A percentile compares a stretch with the other conserved stretches of the same genome.
phyloP scores from a whole-genome alignment of 306 rosid genomes.

The Pterocarpus santalinus region DNA sequence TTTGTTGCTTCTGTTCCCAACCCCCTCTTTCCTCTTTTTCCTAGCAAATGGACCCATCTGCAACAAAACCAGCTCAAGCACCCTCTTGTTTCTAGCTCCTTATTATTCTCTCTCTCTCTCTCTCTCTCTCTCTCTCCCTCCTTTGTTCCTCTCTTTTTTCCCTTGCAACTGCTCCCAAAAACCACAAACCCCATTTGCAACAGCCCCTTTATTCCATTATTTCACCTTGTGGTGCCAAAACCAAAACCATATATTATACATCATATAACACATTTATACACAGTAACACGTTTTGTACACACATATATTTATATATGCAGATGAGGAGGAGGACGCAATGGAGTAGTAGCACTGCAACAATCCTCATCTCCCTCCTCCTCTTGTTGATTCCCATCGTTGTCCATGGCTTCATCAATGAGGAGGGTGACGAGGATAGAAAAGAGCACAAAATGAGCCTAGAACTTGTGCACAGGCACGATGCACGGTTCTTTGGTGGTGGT shows the following conservation, averaged over 20 bases:
- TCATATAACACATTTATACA: too few species aligned
- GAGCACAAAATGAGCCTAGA: conserved; percentile 48
- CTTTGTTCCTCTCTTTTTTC: too few species aligned
- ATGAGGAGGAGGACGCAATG: conserved; percentile 42
- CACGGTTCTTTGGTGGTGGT: neutral
- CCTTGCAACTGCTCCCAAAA: too few species aligned
- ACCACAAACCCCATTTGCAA: too few species aligned
- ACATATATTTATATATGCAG: neutral
- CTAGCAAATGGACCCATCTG: conserved; percentile 36
- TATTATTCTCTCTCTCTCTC: conserved; percentile 4
- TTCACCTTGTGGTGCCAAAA: too few species aligned
- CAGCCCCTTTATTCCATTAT: too few species aligned
- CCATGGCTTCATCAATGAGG: conserved; percentile 22
- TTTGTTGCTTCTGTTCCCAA: conserved; percentile 6
- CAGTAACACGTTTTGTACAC: neutral
- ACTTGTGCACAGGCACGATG: conserved; percentile 61
- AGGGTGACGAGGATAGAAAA: neutral
- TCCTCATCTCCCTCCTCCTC: conserved; percentile 42
- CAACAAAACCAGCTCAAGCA: conserved; percentile 40
- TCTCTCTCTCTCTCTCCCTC: neutral
- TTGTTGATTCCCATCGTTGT: conserved; percentile 36
- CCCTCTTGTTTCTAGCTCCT: conserved; percentile 46
- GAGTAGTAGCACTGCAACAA: neutral
- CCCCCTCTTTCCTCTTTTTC: neutral
- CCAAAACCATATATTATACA: too few species aligned